phyloP scores from a whole-genome alignment of 108 stramenopile genomes.

The Parmales sp. region DNA sequence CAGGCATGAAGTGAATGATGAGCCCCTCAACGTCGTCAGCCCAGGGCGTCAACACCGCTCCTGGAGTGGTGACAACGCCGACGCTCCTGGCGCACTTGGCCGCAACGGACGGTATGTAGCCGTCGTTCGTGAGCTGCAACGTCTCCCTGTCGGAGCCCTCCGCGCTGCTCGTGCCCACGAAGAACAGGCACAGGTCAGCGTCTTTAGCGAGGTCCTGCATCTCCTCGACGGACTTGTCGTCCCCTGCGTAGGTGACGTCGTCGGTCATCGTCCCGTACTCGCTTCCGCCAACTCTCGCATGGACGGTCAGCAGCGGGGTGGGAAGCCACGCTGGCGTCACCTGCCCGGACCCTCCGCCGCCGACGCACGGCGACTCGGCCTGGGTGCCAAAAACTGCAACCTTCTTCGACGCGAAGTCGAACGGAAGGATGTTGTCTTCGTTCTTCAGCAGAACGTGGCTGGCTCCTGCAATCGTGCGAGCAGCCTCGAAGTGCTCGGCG shows the following conservation, averaged over 20 bases:
- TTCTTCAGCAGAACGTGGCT: conserved; percentile 21
- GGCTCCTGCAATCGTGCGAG: conserved; percentile 5
- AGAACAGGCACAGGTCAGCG: conserved; percentile 17
- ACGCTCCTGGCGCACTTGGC: neutral
- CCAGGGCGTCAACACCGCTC: conserved; percentile 23
- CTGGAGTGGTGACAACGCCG: conserved; percentile 11
- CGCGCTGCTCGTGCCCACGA: conserved; percentile 12
- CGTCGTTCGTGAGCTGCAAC: conserved; percentile 1
- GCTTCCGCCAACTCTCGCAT: neutral
- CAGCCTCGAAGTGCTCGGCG: conserved; percentile 7
- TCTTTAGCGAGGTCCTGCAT: neutral
- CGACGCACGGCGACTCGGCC: neutral
- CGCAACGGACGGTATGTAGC: neutral
- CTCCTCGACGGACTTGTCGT: conserved; percentile 5
- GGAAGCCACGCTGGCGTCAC: neutral
- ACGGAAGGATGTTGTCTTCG: conserved; percentile 9
- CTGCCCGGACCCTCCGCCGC: neutral
- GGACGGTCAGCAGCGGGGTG: neutral
- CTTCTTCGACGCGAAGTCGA: neutral
- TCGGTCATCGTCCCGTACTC: neutral
- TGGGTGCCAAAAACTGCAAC: conserved; percentile 15
- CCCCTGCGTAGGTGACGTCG: neutral
- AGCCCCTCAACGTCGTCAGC: conserved; percentile 1
- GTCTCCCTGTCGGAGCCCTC: conserved; percentile 25
- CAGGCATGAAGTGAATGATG: conserved; percentile 20